Evolutionary conservation across 164 flowering plant genomes (phyloP).

Genomic region (Macadamia tetraphylla): DNA sequence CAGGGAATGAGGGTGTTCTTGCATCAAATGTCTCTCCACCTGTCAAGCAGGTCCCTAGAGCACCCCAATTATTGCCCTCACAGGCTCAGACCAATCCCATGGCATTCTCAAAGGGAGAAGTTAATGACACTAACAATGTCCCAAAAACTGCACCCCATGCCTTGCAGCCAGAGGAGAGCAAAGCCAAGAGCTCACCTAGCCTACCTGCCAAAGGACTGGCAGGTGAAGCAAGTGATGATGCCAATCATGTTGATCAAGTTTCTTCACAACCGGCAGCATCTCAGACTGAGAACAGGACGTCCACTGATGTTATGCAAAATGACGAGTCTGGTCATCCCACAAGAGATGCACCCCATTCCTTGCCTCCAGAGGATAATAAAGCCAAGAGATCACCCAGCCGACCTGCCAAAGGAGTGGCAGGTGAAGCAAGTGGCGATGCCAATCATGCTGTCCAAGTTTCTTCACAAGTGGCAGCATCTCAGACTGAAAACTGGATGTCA

Average conservation of each 20-base stretch:
- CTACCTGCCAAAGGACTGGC: background rate
- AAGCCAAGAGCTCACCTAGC: slow-evolving; percentile 1
- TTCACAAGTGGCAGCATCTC: slow-evolving; percentile 3
- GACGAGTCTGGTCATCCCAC: background rate
- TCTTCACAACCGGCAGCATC: slow-evolving; percentile 4
- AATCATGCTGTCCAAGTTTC: background rate
- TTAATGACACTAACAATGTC: slow-evolving; percentile 5
- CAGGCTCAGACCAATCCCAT: slow-evolving; percentile 10
- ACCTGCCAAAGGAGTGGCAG: background rate
- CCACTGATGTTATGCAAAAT: background rate
- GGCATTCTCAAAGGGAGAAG: slow-evolving; percentile 17
- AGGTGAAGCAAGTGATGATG: slow-evolving; percentile 2
- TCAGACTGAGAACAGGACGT: background rate
- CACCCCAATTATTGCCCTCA: slow-evolving; percentile 7
- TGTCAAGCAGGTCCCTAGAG: slow-evolving; percentile 9
- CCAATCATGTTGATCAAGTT: background rate
- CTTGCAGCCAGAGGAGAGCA: slow-evolving; percentile 7
- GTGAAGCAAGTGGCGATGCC: slow-evolving; percentile 1
- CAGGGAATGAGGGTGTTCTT: slow-evolving; percentile 14
- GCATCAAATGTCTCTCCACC: slow-evolving; percentile 13
- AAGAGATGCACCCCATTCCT: too few relatives aligned
- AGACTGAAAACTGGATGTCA: slow-evolving; percentile 1
- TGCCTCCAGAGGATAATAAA: slow-evolving; percentile 7
- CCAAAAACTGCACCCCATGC: slow-evolving; percentile 6
- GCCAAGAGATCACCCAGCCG: background rate